Evolutionary conservation across 768 basidiomycete species (phyloP).

Genomic region (Leccinum obscurum): DNA sequence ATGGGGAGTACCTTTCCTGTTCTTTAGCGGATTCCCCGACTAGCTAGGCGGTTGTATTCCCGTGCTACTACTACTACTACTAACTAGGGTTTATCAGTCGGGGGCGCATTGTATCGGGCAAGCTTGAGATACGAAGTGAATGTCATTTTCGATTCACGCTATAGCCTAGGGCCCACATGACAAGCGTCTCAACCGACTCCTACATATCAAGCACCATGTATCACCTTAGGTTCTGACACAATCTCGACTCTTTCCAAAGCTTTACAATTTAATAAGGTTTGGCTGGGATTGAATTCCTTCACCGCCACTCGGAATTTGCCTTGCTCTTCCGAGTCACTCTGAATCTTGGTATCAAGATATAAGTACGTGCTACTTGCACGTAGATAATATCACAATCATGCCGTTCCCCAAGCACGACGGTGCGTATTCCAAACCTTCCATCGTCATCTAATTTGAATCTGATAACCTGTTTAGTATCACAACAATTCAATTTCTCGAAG

Average conservation of each 20-base stretch:
- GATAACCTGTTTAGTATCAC: constrained; percentile 52
- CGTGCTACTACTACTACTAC: too few species aligned
- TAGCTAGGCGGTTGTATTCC: too few species aligned
- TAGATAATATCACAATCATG: constrained; percentile 39
- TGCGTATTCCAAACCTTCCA: constrained; percentile 36
- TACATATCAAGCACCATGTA: too few species aligned
- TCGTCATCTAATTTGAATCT: constrained; percentile 1
- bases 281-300: not conserved
- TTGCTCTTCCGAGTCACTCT: not conserved
- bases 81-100: too few species aligned
- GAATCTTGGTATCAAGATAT: not conserved
- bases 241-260: too few species aligned
- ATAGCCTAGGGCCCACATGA: too few species aligned
- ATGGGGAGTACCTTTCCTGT: not conserved
- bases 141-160: too few species aligned
- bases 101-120: too few species aligned
- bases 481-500: constrained; percentile 78
- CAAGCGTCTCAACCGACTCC: too few species aligned
- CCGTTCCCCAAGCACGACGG: constrained; percentile 72
- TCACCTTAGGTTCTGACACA: too few species aligned
- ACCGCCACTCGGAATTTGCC: not conserved
- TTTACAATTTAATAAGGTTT: not conserved
- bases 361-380: not conserved
- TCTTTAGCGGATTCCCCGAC: not conserved
- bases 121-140: too few species aligned